Evolutionary conservation across 495 filamentous ascomycete genomes (phyloP).

Genomic region (Penicillium cinerascens): DNA sequence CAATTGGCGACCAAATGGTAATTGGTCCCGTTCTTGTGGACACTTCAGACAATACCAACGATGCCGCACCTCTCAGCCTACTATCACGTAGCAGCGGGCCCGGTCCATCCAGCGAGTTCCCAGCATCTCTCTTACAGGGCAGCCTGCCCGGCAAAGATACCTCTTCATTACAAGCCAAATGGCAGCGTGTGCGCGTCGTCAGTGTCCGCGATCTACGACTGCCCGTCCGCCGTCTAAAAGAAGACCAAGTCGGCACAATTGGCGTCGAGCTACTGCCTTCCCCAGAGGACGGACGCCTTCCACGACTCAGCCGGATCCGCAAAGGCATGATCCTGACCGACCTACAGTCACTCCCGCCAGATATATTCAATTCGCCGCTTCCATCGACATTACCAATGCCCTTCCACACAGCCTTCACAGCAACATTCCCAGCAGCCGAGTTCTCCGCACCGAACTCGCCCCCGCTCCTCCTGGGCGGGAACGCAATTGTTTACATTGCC

Average conservation of each 20-base stretch:
- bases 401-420: slow-evolving; percentile 47
- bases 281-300: slow-evolving; percentile 19
- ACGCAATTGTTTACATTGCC: slow-evolving; percentile 79
- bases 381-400: slow-evolving; percentile 27
- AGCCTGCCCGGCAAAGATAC: slow-evolving; percentile 27
- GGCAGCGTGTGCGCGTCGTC: slow-evolving; percentile 72
- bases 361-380: slow-evolving; percentile 24
- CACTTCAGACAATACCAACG: slow-evolving; percentile 20
- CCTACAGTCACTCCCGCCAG: slow-evolving; percentile 44
- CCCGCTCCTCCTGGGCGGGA: slow-evolving; percentile 51
- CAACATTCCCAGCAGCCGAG: slow-evolving; percentile 40
- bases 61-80: slow-evolving; percentile 20
- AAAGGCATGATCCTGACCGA: slow-evolving; percentile 81
- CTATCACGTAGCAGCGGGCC: slow-evolving; percentile 35
- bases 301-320: slow-evolving; percentile 52
- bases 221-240: slow-evolving; percentile 69
- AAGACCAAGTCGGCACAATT: slow-evolving; percentile 87
- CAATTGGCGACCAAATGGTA: slow-evolving; percentile 72
- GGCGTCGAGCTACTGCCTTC: slow-evolving; percentile 61
- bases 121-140: slow-evolving; percentile 30
- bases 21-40: slow-evolving; percentile 70
- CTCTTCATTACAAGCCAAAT: slow-evolving; percentile 44
- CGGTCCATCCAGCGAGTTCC: slow-evolving; percentile 30
- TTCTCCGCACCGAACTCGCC: slow-evolving; percentile 40
- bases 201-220: slow-evolving; percentile 86